These are phyloP conservation scores for Kewa caespitosa DNA, from an alignment of 179 eudicot genomes.

Conservation along the genomic window DNA sequence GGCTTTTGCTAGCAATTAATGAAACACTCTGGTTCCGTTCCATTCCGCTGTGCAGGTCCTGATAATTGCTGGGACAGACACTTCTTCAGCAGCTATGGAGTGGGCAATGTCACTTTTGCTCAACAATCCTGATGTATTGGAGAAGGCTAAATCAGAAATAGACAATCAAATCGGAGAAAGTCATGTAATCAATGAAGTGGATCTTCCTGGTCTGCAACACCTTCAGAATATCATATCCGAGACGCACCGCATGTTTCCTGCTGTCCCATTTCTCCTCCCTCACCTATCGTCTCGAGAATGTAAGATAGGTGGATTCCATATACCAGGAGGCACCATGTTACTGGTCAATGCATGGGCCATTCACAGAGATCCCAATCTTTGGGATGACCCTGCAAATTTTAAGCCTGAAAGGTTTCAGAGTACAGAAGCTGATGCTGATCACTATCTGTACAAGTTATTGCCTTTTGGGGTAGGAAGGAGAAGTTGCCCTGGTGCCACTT, in stretches of 20 bases:
- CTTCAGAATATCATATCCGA: constrained; percentile 45
- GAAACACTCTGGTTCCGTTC: not conserved
- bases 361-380: constrained; percentile 51
- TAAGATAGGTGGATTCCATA: constrained; percentile 33
- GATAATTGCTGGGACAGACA: constrained; percentile 57
- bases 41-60: constrained; percentile 30
- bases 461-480: constrained; percentile 70
- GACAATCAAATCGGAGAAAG: constrained; percentile 34
- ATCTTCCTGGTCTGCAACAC: constrained; percentile 40
- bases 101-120: constrained; percentile 75
- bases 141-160: constrained; percentile 44
- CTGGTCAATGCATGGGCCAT: constrained; percentile 61
- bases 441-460: constrained; percentile 33
- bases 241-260: constrained; percentile 50
- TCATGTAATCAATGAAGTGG: constrained; percentile 35
- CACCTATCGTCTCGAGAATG: constrained; percentile 52
- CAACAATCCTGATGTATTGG: constrained; percentile 44
- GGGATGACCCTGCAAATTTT: constrained; percentile 53
- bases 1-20: not conserved
- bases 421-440: constrained; percentile 25
- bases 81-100: constrained; percentile 52
- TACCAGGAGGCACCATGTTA: constrained; percentile 50
- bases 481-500: constrained; percentile 54
- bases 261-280: constrained; percentile 47
- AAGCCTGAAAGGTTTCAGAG: constrained; percentile 55